Conservation (phyloP, 352 stramenopile species). For the Phytophthora capsici region DNA sequence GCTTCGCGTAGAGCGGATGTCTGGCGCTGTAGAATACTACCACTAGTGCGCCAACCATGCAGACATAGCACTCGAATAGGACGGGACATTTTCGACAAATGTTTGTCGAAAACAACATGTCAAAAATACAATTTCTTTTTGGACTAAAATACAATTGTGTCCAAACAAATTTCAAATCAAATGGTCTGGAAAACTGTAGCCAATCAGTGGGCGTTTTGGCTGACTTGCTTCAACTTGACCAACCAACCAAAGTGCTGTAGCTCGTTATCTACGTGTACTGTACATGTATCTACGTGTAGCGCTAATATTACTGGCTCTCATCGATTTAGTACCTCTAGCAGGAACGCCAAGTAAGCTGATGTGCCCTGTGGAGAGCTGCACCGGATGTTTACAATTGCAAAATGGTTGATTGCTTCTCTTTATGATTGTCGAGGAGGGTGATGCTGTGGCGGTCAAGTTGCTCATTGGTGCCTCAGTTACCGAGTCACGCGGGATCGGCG, state of each 20-base stretch:
- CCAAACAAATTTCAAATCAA: no score
- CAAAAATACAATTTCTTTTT: no score
- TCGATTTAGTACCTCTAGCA: no score
- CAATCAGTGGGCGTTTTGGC: no score
- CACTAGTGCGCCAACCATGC: conserved; percentile 82
- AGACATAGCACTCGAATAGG: conserved; percentile 80
- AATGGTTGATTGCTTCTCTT: conserved; percentile 5
- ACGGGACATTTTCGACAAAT: conserved; percentile 24
- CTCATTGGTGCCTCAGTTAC: not conserved
- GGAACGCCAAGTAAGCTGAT: no score
- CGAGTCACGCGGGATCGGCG: conserved; percentile 7
- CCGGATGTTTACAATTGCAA: not conserved
- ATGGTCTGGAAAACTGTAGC: no score
- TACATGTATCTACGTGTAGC: not conserved
- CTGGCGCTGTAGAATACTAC: conserved; percentile 64
- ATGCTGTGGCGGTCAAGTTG: conserved; percentile 7
- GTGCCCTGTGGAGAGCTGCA: not conserved
- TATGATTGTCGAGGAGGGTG: conserved; percentile 2
- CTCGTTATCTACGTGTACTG: no score
- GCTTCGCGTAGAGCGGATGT: conserved; percentile 60
- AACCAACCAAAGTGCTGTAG: no score
- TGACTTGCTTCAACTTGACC: conserved; percentile 5
- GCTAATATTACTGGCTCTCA: no score
- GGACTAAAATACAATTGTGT: no score
- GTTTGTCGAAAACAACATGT: not conserved